Conservation (phyloP, 2,329 filamentous ascomycete species). For the Ceratocystis variospora region DNA sequence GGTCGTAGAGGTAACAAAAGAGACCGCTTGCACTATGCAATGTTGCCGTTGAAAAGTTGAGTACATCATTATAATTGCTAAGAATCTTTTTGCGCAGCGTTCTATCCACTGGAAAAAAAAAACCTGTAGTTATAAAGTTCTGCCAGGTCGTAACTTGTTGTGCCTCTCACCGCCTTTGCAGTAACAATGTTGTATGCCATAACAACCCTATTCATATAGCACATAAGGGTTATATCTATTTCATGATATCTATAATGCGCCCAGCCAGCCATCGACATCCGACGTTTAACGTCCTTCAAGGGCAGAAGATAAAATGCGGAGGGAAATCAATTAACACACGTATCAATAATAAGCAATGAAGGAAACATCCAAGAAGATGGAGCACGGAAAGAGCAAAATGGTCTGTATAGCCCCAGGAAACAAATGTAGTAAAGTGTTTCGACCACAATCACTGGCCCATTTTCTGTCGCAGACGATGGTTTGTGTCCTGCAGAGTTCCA, state of each 20-base stretch:
- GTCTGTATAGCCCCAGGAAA: neutral
- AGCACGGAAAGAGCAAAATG: neutral
- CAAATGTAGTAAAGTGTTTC: neutral
- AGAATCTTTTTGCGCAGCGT: neutral
- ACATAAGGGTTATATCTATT: neutral
- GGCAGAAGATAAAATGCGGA: neutral
- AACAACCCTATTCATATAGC: neutral
- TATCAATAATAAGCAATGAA: conserved; percentile 11
- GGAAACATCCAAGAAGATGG: neutral
- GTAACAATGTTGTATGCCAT: neutral
- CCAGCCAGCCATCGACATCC: neutral
- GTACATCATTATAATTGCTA: neutral
- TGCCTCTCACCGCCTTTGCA: neutral
- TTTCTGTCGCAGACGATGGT: conserved; percentile 19
- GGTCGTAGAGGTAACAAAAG: neutral
- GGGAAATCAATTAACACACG: conserved; percentile 11
- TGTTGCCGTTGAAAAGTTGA: neutral
- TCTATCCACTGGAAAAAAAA: neutral
- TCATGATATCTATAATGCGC: neutral
- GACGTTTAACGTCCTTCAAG: neutral
- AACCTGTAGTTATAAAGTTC: neutral
- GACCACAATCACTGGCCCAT: conserved; percentile 14
- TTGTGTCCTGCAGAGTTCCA: conserved; percentile 16
- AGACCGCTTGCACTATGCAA: neutral
- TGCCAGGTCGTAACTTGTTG: neutral